Evolutionary conservation across 257 asterid genomes (phyloP).

Genomic region (Solanum chilense): DNA sequence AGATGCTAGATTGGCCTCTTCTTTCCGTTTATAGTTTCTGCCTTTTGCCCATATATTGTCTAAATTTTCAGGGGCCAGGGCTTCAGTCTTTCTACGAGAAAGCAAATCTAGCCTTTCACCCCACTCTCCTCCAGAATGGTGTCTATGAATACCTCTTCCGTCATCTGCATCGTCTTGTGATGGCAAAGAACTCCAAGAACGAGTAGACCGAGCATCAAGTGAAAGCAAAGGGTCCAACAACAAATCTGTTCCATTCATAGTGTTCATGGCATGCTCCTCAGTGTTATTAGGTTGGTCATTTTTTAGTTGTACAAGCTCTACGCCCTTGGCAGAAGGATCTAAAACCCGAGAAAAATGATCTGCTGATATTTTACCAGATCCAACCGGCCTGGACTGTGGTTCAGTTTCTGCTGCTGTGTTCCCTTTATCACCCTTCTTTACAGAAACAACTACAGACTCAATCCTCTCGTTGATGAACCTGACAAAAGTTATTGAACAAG

Average conservation of each 20-base stretch:
- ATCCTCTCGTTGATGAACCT: slow-evolving; percentile 93
- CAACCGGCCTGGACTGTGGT: slow-evolving; percentile 31
- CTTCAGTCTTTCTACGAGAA: slow-evolving; percentile 75
- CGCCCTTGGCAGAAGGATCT: slow-evolving; percentile 77
- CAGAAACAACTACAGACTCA: slow-evolving; percentile 56
- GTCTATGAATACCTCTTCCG: slow-evolving; percentile 36
- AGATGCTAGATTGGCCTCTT: slow-evolving; percentile 18
- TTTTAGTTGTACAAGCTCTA: slow-evolving; percentile 82
- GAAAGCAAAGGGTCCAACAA: slow-evolving; percentile 83
- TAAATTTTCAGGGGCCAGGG: slow-evolving; percentile 81
- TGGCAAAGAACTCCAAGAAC: slow-evolving; percentile 64
- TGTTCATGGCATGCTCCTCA: slow-evolving; percentile 18
- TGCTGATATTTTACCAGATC: slow-evolving; percentile 26
- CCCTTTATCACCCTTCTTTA: slow-evolving; percentile 51
- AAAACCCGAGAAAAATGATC: slow-evolving; percentile 40
- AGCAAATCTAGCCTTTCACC: slow-evolving; percentile 57
- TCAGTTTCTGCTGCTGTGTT: slow-evolving; percentile 19
- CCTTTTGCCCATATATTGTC: slow-evolving; percentile 97
- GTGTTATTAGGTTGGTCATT: slow-evolving; percentile 36
- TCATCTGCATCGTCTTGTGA: slow-evolving; percentile 30
- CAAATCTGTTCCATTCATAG: slow-evolving; percentile 18
- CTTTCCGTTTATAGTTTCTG: slow-evolving; percentile 58
- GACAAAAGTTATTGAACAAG: slow-evolving; percentile 21
- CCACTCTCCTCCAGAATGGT: slow-evolving; percentile 72
- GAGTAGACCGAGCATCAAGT: slow-evolving; percentile 52